Base-by-base conservation (phyloP, 2,329 filamentous ascomycete genomes). In the Phaeophleospora eucalypticola region DNA sequence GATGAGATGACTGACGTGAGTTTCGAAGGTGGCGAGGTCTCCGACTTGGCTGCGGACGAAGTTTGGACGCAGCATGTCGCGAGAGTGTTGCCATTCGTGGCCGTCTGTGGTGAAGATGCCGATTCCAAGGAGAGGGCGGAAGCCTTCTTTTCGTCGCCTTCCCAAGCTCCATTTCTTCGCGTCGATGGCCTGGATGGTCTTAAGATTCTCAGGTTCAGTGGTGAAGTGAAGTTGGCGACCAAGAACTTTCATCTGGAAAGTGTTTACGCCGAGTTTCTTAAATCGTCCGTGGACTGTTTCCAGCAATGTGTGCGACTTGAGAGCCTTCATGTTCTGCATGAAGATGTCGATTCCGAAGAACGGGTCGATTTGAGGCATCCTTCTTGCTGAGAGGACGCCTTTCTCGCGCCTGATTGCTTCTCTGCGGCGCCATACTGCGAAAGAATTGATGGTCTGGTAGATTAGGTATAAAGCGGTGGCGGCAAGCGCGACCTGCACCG, bases 1-100 rank as follows among this genome's bases (percentile, higher is more conserved):
- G 19, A 86, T 70, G 46, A 88, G 68, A 19, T 76, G 70, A 24
- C 71, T 64, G 14, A 84, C 71, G 65, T 86, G 81, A 2, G 63
- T 66, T 56, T 86, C 82, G 42, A 85, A 82, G 1, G 77, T 79
- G 1, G 69, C 66, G 4, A 80, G 61, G 57, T 81, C 74, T 3
- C 71, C 72, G 8, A 81, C 69, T 52, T 80, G 77, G 9, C 72
- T 69, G 7, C 74, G 65, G 1, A 67, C 70, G 53, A 80, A 81
- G 49, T 77, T 76, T 1, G 78, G 77, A 17, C 77, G 68, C 12
- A 84, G 67, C 52, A 76, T 66, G 20, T 73, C 69, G 8, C 73
- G 55, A 4, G 59, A 61, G 41, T 66, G 65, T 8, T 60, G 48
- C 65, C 65, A 68, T 24, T 57, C 58, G 3, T 56, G 64, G 32